Percentiles rank a stretch among this genome's conserved stretches.
Evolutionary conservation across 176 grass and related monocot species (phyloP).

Genomic region (Oryza australiensis): DNA sequence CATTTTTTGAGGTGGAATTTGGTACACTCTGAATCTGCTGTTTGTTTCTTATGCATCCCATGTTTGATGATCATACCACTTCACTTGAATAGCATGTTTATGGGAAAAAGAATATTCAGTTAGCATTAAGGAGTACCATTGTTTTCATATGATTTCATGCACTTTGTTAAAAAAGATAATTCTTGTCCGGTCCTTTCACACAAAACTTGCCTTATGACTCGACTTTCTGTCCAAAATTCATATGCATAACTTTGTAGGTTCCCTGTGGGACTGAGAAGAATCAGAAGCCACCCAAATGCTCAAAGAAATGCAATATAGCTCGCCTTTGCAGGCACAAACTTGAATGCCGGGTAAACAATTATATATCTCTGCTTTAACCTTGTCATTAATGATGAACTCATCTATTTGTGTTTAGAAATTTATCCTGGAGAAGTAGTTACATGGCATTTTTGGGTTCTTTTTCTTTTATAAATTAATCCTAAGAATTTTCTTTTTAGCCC

Average conservation of each 20-base stretch:
- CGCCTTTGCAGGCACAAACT: constrained; percentile 85
- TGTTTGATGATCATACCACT: background rate
- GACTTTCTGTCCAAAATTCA: constrained; percentile 18
- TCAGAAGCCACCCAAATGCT: constrained; percentile 92
- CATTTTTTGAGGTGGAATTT: constrained; percentile 83
- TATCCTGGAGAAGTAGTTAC: constrained; percentile 14
- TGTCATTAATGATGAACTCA: constrained; percentile 4
- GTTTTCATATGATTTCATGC: background rate
- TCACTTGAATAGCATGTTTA: constrained; percentile 20
- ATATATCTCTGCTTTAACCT: background rate
- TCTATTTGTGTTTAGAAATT: constrained; percentile 11
- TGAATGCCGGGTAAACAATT: constrained; percentile 67
- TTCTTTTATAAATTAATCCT: constrained; percentile 17
- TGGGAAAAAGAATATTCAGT: background rate
- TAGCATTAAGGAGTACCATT: background rate
- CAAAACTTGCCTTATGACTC: background rate
- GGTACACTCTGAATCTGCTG: constrained; percentile 49
- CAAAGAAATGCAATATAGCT: constrained; percentile 72
- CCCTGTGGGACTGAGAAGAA: constrained; percentile 96
- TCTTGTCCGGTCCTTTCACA: background rate
- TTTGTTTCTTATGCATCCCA: constrained; percentile 4
- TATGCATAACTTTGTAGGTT: constrained; percentile 58
- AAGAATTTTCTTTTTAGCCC: constrained; percentile 42
- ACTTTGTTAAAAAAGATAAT: constrained; percentile 1
- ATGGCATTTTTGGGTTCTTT: constrained; percentile 30